Conservation (phyloP, 1,284 basidiomycete species). For the Cutaneotrichosporon arboriforme region DNA sequence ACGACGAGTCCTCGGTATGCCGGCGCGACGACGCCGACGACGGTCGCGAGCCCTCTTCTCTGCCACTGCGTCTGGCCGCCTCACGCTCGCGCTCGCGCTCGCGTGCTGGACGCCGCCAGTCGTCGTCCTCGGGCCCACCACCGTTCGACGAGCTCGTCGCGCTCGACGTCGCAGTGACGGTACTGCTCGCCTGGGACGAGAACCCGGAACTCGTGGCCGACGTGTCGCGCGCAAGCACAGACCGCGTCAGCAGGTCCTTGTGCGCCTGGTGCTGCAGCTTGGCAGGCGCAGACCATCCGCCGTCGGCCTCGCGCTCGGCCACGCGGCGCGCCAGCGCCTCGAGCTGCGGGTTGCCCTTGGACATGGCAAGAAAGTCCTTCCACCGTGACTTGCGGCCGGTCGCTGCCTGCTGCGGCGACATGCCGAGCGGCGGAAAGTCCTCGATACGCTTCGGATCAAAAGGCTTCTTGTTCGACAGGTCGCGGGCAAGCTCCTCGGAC, state of each 20-base stretch:
- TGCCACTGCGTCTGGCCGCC: constrained; percentile 1
- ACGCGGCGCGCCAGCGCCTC: constrained; percentile 42
- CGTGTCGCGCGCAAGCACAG: constrained; percentile 10
- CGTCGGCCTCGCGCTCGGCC: constrained; percentile 36
- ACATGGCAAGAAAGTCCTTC: constrained; percentile 44
- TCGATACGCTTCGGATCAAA: constrained; percentile 29
- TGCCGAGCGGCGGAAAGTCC: constrained; percentile 46
- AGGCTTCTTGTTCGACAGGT: constrained; percentile 53
- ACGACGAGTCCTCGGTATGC: constrained; percentile 15
- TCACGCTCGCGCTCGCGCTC: constrained; percentile 5
- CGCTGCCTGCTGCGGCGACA: constrained; percentile 35
- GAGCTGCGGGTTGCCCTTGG: constrained; percentile 43
- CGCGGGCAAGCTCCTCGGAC: constrained; percentile 73
- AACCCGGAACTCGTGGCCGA: constrained; percentile 21
- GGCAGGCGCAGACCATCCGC: constrained; percentile 44
- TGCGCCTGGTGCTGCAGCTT: constrained; percentile 32
- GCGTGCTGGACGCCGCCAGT: constrained; percentile 25
- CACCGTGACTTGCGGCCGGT: constrained; percentile 44
- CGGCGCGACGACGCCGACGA: constrained; percentile 4
- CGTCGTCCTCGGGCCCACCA: constrained; percentile 26
- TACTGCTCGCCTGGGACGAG: constrained; percentile 25
- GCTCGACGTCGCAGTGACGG: constrained; percentile 20
- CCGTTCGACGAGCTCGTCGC: constrained; percentile 1
- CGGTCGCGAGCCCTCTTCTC: neutral
- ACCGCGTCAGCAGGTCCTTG: neutral